Conservation (phyloP, 495 filamentous ascomycete species). For the Podospora didyma region DNA sequence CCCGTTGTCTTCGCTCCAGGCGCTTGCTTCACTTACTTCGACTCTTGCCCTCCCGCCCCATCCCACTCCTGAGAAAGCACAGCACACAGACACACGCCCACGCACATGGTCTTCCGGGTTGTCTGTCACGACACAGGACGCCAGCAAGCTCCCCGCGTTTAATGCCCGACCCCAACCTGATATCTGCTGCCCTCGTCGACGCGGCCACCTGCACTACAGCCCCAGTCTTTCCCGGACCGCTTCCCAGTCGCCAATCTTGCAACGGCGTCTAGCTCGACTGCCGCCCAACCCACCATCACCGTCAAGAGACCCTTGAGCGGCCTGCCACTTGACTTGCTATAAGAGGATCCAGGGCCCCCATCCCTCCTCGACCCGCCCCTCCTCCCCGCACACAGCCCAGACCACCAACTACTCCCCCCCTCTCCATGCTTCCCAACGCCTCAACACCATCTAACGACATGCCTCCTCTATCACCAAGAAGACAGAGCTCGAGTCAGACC, state of each 20-base stretch:
- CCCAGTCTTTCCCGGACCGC: conserved; percentile 10
- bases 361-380: conserved; percentile 12
- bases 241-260: conserved; percentile 18
- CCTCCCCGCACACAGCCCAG: conserved; percentile 5
- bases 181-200: conserved; percentile 6
- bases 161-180: conserved; percentile 35
- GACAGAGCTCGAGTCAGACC: conserved; percentile 36
- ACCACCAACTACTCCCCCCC: conserved; percentile 2
- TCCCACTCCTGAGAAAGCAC: conserved; percentile 6
- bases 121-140: conserved; percentile 3
- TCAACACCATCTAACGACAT: conserved; percentile 16
- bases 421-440: conserved; percentile 4
- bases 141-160: conserved; percentile 30
- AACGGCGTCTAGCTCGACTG: conserved; percentile 8
- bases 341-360: conserved; percentile 21
- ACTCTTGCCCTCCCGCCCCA: not conserved
- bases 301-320: not conserved
- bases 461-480: conserved; percentile 20
- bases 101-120: not conserved
- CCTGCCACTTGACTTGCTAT: conserved; percentile 12
- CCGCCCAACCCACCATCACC: conserved; percentile 17
- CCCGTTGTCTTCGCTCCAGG: not conserved
- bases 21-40: not conserved
- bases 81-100: not conserved
- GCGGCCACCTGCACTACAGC: conserved; percentile 18